Evolutionary conservation across 2,329 filamentous ascomycete genomes (phyloP), one percentile per base, ranked within the genome.

Genomic region (Fusarium robinianum): DNA sequence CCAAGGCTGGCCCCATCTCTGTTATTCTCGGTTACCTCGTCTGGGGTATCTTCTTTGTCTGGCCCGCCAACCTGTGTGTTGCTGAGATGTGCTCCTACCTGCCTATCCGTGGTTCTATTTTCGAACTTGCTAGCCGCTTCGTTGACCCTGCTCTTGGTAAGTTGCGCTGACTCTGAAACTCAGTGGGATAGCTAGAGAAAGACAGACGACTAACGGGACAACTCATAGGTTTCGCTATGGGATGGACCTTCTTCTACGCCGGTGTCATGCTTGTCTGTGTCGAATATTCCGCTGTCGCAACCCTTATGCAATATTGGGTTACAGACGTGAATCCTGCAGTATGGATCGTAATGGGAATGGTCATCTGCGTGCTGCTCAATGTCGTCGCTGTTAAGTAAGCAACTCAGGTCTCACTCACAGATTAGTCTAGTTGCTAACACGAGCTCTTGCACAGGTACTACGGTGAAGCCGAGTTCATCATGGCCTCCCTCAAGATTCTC

Each of bases 71-170:
- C 63, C 55, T 75, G 48, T 71, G 67, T 51, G 70, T 82, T 22
- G 79, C 76, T 39, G 80, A 83, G 64, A 80, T 83, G 75, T 74
- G 73, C 39, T 73, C 78, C 6, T 80, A 78, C 48, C 67, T 81
- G 16, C 79, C 79, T 4, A 67, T 81, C 36, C 70, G 76, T 22
- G 72, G 77, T 30, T 75, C 76, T 11, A 76, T 81, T 29, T 78
- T 79, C 26, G 76, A 80, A 50, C 73, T 79, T 35, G 76, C 75
- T 41, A 70, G 68, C 11, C 73, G 78, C 12, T 82, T 77, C 50
- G 72, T 79, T 19, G 79, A 83, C 55, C 75, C 77, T 3, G 76
- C 76, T 10, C 65, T 84, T 23, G 80, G 52, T 55, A 40, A 6
- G 52, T 53, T 27, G 25, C 1, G 10, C 10, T 24, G 12, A 7